These are phyloP conservation scores for Coleophoma eucalyptorum DNA, from an alignment of 2,329 filamentous ascomycete species.

Conservation along the genomic window DNA sequence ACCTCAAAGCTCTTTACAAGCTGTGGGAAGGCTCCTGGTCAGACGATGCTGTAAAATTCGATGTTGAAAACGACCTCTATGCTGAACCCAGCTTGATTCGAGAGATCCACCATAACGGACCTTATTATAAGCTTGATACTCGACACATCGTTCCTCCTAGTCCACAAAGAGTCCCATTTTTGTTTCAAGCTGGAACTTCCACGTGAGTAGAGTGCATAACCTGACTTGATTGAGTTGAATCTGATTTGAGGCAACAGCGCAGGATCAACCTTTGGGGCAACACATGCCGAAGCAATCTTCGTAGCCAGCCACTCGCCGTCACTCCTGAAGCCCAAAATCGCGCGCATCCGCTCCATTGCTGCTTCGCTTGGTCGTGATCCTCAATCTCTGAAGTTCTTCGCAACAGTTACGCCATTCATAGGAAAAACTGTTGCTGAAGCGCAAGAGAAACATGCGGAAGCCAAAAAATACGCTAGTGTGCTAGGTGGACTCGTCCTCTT, in stretches of 20 bases:
- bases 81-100: slow-evolving; percentile 34
- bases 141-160: slow-evolving; percentile 62
- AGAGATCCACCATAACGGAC: slow-evolving; percentile 59
- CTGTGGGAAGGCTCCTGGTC: slow-evolving; percentile 67
- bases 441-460: background rate
- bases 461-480: background rate
- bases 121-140: slow-evolving; percentile 54
- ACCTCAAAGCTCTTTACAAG: slow-evolving; percentile 61
- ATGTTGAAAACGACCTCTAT: background rate
- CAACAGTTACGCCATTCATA: slow-evolving; percentile 60
- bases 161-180: slow-evolving; percentile 62
- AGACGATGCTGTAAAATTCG: slow-evolving; percentile 49
- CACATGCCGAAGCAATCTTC: slow-evolving; percentile 68
- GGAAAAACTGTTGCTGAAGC: slow-evolving; percentile 55
- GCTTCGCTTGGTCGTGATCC: slow-evolving; percentile 49
- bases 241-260: slow-evolving; percentile 32
- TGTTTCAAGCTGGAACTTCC: slow-evolving; percentile 65
- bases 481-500: slow-evolving; percentile 57
- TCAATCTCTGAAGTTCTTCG: slow-evolving; percentile 60
- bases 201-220: slow-evolving; percentile 43
- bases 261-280: slow-evolving; percentile 61
- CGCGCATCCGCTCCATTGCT: slow-evolving; percentile 55
- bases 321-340: slow-evolving; percentile 55
- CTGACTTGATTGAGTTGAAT: background rate
- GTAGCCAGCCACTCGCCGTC: slow-evolving; percentile 58